Evolutionary conservation across 2,329 filamentous ascomycete species (phyloP), one percentile per base, ranked within the genome.

Genomic region (Talaromyces piceae): DNA sequence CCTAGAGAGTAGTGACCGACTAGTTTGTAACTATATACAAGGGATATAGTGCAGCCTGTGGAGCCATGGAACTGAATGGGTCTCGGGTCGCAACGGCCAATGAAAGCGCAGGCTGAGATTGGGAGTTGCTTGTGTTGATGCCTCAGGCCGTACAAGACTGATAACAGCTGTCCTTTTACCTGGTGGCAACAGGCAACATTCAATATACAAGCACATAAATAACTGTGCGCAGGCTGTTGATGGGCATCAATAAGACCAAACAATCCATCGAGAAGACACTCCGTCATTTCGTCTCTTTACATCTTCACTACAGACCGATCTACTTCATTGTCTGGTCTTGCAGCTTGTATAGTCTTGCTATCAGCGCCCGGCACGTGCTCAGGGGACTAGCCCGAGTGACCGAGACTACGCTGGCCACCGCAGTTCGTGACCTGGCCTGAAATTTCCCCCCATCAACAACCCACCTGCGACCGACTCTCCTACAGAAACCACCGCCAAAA

Each of bases 321-420:
- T n/a, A n/a, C n/a, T n/a, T n/a, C n/a, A n/a, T n/a, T n/a, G n/a
- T n/a, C n/a, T n/a, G n/a, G n/a, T n/a, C n/a, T n/a, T n/a, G n/a
- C n/a, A n/a, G n/a, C n/a, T n/a, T n/a, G n/a, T n/a, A n/a, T n/a
- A n/a, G n/a, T n/a, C n/a, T n/a, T n/a, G n/a, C n/a, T n/a, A n/a
- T n/a, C n/a, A n/a, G n/a, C n/a, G n/a, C n/a, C n/a, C 28, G 23
- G 41, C 50, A 48, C 46, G 47, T 49, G 50, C 39, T 37, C 28
- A 51, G 23, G 23, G 33, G 22, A 25, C 39, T 43, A 25, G 28
- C 28, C 7, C 22, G 60, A 63, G 64, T 67, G 65, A 68, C 65
- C 57, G 58, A 65, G 59, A 62, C 66, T 67, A 68, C 67, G 65
- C 67, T 58, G 61, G 57, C 60, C 60, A 60, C 61, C 59, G 63